Base-by-base conservation (phyloP, 306 rosid genomes). In the Citrullus mucosospermus region DNA sequence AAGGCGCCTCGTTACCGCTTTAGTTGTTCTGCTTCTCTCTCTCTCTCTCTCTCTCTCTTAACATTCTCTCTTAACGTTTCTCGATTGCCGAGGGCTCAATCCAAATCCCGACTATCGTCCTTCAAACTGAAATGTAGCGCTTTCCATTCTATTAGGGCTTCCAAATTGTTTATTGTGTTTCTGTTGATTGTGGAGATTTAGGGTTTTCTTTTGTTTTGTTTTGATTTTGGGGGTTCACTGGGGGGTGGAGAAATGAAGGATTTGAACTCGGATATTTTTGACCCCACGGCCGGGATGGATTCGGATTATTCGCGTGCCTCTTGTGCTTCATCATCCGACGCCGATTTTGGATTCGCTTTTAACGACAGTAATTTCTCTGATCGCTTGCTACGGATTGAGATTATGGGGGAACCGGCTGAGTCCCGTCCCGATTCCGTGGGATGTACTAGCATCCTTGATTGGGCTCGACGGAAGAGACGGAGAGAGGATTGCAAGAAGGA, bases 291-390 rank as follows among this genome's bases (percentile, higher is more conserved):
- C 75, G 88, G 85, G 10, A 85, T 90, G 98, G 97, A 92, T 38
- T 79, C 94, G 22, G 93, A 88, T 34, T 80, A 81, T 79, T 66
- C 90, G 2, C 86, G 87, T 60, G 85, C 86, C 46, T 84, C 74
- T 28, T 81, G 96, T 7, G 32, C 79, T 12, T 85, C 93, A 25
- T 81, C 85, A 2, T 44, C 82, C 34, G 99, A 92, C 18, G 84
- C 93, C 34, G 95, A 96, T 85, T 96, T 96, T 72, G 99, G 84
- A 18, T 96, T 96, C 84, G 98, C 99, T 74, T 96, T 96, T 82
- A 91, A 96, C 85, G 99, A 89, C 70, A 90, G 97, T 30, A 96
- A 96, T 81, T 96, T 96, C 93, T 96, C 99, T 50, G 99, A 96
- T 78, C 85, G 99, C 56, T 38, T 89, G 80, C 94, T 96, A 22